Evolutionary conservation across 2,329 filamentous ascomycete species (phyloP).

Genomic region (Aphanocladium album): DNA sequence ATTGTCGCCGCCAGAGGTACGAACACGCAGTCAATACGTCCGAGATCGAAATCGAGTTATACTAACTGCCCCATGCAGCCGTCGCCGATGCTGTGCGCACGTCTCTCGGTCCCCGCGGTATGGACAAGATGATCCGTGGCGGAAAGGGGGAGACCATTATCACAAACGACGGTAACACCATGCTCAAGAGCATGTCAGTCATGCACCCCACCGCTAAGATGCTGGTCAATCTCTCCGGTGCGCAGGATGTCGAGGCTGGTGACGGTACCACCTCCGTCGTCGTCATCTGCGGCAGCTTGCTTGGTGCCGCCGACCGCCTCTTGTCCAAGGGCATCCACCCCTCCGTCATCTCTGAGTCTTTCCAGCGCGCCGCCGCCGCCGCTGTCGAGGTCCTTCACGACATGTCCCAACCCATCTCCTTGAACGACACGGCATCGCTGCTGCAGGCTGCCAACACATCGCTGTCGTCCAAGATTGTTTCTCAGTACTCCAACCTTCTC

Average conservation of each 20-base stretch:
- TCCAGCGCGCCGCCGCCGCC: conserved; percentile 87
- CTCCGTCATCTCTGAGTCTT: conserved; percentile 94
- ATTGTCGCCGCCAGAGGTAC: conserved; percentile 94
- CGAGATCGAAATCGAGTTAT: conserved; percentile 13
- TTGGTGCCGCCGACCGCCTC: conserved; percentile 88
- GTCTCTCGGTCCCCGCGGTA: conserved; percentile 90
- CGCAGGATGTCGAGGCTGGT: conserved; percentile 96
- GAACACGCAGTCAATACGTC: background rate
- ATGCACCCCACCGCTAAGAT: conserved; percentile 99
- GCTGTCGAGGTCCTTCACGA: conserved; percentile 86
- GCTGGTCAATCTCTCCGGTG: conserved; percentile 94
- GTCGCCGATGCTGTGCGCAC: conserved; percentile 97
- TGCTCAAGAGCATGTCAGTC: conserved; percentile 98
- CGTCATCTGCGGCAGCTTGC: conserved; percentile 90
- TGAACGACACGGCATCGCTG: conserved; percentile 82
- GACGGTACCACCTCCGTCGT: conserved; percentile 98
- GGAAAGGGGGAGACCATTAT: conserved; percentile 97
- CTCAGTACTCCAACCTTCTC: conserved; percentile 89
- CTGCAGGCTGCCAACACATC: conserved; percentile 96
- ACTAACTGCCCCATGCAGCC: conserved; percentile 46
- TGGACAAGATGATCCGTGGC: conserved; percentile 99
- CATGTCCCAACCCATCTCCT: conserved; percentile 90
- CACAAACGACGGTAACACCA: conserved; percentile 98
- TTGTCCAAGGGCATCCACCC: conserved; percentile 93
- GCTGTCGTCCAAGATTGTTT: conserved; percentile 96